Evolutionary conservation across 345 rosid genomes (phyloP), one percentile per base, ranked within the genome.

Genomic region (Hibiscus tridactylites): DNA sequence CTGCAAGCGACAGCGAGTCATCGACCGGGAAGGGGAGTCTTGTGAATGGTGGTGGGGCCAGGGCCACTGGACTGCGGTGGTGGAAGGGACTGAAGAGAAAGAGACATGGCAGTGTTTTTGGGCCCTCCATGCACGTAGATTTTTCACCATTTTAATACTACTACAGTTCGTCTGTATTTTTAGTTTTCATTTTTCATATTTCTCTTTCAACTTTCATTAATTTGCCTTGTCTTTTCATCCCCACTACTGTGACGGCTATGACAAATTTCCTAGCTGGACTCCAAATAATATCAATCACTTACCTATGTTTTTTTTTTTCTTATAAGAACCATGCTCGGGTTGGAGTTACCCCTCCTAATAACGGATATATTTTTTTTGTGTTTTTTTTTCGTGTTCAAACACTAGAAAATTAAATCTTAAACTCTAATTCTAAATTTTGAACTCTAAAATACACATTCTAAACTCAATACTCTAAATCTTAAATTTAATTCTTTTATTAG

Each of bases 61-160:
- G 70, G 54, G 70, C 2, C 70, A 66, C 33, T 21, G 3, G 37
- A 39, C 24, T 58, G 73, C 65, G 58, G 58, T 71, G 24, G 39
- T 71, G 54, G 53, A 71, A 58, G 65, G 28, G 65, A 57, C 52
- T 57, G 50, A 57, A 57, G 37, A 71, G 62, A 39, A 58, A 57
- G 54, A 39, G 73, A 49, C 54, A 57, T 57, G 73, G 54, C 64
- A 37, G 63, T 21, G 24, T 12, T 39, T 42, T 39, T 42, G 73
- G 73, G 63, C 73, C 73, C 73, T 56, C 73, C 73, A 71, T 71
- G 73, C 65, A 57, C 52, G 64, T 71, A 56, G 53, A 56, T 57
- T 71, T 56, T 56, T 33, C 6, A 52, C 33, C 31, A 35, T 56
- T 56, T 7, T 6, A 17, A 6, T 17, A 7, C 26, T 54, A 8